Base-by-base conservation (phyloP, 768 basidiomycete genomes). In the Trametes cubensis region DNA sequence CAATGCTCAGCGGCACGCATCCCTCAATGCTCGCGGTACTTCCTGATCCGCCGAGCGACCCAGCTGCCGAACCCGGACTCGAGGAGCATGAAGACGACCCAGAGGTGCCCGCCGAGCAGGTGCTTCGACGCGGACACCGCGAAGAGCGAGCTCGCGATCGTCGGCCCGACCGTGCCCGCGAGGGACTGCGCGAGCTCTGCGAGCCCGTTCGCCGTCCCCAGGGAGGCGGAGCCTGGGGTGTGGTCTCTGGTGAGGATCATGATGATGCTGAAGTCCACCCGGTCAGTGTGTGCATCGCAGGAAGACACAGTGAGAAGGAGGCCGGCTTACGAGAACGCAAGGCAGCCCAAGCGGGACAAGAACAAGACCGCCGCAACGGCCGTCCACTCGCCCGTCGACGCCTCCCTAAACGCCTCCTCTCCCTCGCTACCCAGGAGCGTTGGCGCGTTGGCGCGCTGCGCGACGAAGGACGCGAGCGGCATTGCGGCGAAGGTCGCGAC, bases 251-350 rank as follows among this genome's bases (percentile, higher is more conserved):
- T 71, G 44, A 75, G 63, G 17, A 75, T 72, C 71, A 75, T 74
- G 62, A 73, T 70, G 21, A 73, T 65, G 14, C 48, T 49, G 10
- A 4, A 4, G 14, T 17, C 48, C 21, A 28, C 15, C 4, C 20
- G 18, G 18, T 18, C 72, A 73, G 39, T 17, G 21, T 25, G 26
- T 13, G 13, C 20, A 46, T 5, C 15, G 0, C 30, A 28, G 4
- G 40, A 13, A 13, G 23, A 6, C 5, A 11, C 17, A 7, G 10
- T 23, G 48, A 15, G 1, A 59, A 30, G 28, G 21, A 26, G 45
- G 20, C 7, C 13, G 17, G 79, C 85, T 60, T 56, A 86, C 85
- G 83, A 80, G 68, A 79, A 87, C 4, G 81, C 80, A 14, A 87
- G 73, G 39, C 74, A 76, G 2, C 76, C 82, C 3, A 82, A 52